phyloP scores from a whole-genome alignment of 306 rosid genomes.

The Inga leiocalycina region DNA sequence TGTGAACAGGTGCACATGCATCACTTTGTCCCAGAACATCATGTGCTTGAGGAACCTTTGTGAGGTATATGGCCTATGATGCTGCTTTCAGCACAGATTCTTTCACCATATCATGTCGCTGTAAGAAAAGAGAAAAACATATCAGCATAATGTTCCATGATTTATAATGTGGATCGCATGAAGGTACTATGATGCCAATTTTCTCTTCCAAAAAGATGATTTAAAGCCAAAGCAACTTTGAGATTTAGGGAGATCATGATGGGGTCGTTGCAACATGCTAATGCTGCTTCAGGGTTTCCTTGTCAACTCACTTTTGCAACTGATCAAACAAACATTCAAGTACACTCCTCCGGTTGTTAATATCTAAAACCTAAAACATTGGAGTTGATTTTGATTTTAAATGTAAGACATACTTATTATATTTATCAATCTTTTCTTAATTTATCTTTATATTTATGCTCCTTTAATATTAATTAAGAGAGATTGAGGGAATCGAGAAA shows the following conservation, averaged over 20 bases:
- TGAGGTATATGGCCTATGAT: constrained; percentile 29
- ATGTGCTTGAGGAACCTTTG: constrained; percentile 54
- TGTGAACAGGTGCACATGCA: constrained; percentile 50
- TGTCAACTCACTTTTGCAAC: neutral
- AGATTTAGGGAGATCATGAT: neutral
- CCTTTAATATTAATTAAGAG: too few species aligned
- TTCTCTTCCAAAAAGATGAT: constrained; percentile 29
- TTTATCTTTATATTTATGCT: too few species aligned
- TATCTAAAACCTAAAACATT: too few species aligned
- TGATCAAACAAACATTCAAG: neutral
- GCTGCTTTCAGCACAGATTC: constrained; percentile 37
- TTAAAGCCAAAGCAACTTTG: constrained; percentile 2
- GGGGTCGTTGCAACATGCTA: constrained; percentile 4
- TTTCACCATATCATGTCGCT: constrained; percentile 45
- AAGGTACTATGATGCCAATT: constrained; percentile 30
- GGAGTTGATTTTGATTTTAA: too few species aligned
- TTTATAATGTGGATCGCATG: constrained; percentile 31
- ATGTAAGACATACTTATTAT: too few species aligned
- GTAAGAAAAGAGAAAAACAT: constrained; percentile 24
- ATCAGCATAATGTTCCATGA: constrained; percentile 42
- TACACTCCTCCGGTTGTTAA: neutral
- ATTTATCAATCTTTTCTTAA: too few species aligned
- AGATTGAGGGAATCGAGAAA: too few species aligned
- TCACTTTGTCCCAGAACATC: constrained; percentile 56
- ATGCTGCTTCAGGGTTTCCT: constrained; percentile 14